A percentile compares a stretch with the other conserved stretches of the same genome.
phyloP scores from a whole-genome alignment of 306 rosid genomes.

The Albizia julibrissin region DNA sequence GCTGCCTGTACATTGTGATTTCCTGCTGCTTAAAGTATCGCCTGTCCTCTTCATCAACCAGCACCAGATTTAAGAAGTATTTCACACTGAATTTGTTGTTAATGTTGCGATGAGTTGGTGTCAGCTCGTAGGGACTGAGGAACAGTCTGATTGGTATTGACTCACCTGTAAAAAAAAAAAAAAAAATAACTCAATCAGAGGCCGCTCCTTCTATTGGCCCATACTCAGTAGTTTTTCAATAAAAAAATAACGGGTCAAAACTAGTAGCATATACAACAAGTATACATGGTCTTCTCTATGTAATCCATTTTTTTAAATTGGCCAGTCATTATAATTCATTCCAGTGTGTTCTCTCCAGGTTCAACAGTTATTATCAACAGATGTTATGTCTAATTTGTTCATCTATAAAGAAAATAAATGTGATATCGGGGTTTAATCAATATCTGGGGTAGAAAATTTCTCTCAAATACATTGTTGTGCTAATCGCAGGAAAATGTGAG shows the following conservation, averaged over 20 bases:
- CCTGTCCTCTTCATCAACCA: constrained; percentile 96
- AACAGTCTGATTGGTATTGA: constrained; percentile 97
- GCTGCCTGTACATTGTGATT: constrained; percentile 90
- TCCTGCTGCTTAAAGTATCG: constrained; percentile 99
- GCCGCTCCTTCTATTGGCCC: neutral
- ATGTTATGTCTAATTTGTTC: neutral
- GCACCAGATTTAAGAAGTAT: constrained; percentile 92
- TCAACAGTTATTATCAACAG: neutral
- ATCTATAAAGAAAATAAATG: neutral
- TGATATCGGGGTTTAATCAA: neutral
- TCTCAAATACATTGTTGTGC: neutral
- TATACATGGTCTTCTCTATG: neutral
- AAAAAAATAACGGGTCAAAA: neutral
- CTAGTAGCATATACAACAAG: neutral
- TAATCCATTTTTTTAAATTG: neutral
- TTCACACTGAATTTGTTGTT: constrained; percentile 97
- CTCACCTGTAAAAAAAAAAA: constrained; percentile 66
- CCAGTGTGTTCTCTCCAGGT: neutral
- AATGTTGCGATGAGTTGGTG: constrained; percentile 92
- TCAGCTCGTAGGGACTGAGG: constrained; percentile 97
- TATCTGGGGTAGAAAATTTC: constrained; percentile 10
- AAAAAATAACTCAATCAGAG: constrained; percentile 22
- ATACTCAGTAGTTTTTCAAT: neutral
- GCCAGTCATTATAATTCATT: constrained; percentile 3
- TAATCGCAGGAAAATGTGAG: neutral